Conservation (phyloP, 257 asterid genomes). For the Scutellaria barbata region DNA sequence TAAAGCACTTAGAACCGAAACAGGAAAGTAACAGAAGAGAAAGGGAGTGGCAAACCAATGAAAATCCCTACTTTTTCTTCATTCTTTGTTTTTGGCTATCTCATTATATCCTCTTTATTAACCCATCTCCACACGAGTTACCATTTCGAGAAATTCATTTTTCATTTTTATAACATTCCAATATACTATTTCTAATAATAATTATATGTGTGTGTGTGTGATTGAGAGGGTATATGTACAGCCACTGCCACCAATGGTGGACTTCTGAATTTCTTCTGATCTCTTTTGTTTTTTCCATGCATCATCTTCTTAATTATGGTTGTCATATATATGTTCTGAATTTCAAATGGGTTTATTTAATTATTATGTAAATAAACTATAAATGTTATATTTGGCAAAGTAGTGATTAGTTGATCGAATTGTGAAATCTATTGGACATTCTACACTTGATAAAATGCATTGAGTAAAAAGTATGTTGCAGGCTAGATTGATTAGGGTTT, state of each 20-base stretch:
- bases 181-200: background rate
- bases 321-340: conserved; percentile 1
- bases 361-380: no score
- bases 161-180: background rate
- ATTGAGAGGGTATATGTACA: conserved; percentile 21
- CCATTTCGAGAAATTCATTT: conserved; percentile 29
- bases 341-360: no score
- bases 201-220: background rate
- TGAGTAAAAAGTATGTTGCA: no score
- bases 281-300: conserved; percentile 28
- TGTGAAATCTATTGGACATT: no score
- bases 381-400: no score
- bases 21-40: conserved; percentile 53
- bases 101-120: conserved; percentile 32
- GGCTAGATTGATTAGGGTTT: no score
- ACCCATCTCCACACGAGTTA: conserved; percentile 32
- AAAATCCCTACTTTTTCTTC: conserved; percentile 34
- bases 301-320: conserved; percentile 3
- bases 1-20: conserved; percentile 47
- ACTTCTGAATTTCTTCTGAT: conserved; percentile 45
- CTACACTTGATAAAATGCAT: no score
- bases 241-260: conserved; percentile 59
- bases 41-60: conserved; percentile 50
- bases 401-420: no score
- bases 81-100: conserved; percentile 22